Base-by-base conservation (phyloP, 192 early-diverging fungal genomes). In the Glomus cerebriforme region DNA sequence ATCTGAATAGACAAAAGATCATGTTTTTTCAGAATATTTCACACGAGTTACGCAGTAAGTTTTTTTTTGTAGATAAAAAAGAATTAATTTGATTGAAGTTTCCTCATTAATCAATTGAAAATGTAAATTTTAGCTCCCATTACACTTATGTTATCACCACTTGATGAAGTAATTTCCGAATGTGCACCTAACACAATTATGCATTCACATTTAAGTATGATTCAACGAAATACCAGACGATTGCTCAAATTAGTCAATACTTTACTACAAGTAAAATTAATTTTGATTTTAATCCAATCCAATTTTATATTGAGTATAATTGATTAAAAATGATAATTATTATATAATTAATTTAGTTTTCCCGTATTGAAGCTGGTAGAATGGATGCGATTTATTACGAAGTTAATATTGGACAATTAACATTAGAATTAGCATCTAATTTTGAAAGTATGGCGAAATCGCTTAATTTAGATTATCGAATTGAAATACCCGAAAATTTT, bases 241-340 rank as follows among this genome's bases (percentile, higher is more conserved):
- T 80, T 91, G 12, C 79, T 90, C 12, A 88, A 85, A 75, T 80
- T 91, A 2, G 87, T 91, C 29, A 91, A 90, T 76, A 81, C 81
- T 0, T 69, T 91, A 2, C 76, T 91, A 13, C 74, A 76, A 34
- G 74, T 76, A 59, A 76, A 24, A 45, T 43, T n/a, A 7, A 64
- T 63, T 34, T 12, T 22, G 1, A 24, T 15, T 4, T 26, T 29
- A 49, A 73, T 47, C 9, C 2, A 29, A 76, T 15, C 19, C 35
- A 37, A 3, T 62, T 15, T 22, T 54, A 2, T 27, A 29, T 27
- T 58, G n/a, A n/a, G n/a, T n/a, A n/a, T n/a, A 19, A 29, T 54
- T 75, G 26, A 60, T 63, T 19, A n/a, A n/a, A n/a, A n/a, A n/a
- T n/a, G n/a, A n/a, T 75, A 17, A 32, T 32, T 29, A 59, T 59